phyloP scores from a whole-genome alignment of 768 basidiomycete species.

The Vararia minispora region DNA sequence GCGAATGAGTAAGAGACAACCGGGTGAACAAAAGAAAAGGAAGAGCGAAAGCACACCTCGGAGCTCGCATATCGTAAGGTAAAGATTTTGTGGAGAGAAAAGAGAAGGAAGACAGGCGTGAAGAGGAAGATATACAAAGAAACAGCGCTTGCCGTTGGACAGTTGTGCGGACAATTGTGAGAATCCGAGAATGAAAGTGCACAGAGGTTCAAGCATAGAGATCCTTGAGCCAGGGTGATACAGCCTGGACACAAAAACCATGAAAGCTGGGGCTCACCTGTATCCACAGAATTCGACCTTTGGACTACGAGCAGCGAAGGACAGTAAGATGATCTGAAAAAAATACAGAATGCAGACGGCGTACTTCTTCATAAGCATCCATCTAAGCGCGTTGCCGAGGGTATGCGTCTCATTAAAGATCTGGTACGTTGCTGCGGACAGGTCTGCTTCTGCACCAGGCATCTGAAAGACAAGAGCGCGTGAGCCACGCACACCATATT shows the following conservation, averaged over 20 bases:
- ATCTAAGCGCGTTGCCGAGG: constrained; percentile 86
- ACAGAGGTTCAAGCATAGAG: constrained; percentile 1
- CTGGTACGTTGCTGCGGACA: constrained; percentile 86
- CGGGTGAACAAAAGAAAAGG: constrained; percentile 1
- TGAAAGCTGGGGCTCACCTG: constrained; percentile 47
- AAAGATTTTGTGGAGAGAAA: not conserved
- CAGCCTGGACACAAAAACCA: not conserved
- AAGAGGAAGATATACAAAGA: no score
- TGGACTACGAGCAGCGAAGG: constrained; percentile 42
- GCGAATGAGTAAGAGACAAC: constrained; percentile 4
- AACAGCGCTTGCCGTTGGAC: no score
- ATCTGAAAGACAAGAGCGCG: constrained; percentile 37
- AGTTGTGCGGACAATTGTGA: no score
- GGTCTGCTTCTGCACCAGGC: constrained; percentile 68
- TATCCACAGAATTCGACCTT: constrained; percentile 99
- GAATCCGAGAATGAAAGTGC: not conserved
- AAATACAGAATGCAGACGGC: constrained; percentile 17
- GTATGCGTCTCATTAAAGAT: constrained; percentile 94
- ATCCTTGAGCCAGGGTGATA: not conserved
- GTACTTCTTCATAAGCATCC: constrained; percentile 99
- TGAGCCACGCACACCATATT: not conserved
- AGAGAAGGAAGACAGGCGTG: not conserved
- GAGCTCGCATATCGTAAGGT: no score
- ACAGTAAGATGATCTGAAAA: constrained; percentile 1
- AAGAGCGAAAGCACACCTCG: no score